Conservation (phyloP, 2,329 filamentous ascomycete species). For the Arthrobotrys sphaeroides region DNA sequence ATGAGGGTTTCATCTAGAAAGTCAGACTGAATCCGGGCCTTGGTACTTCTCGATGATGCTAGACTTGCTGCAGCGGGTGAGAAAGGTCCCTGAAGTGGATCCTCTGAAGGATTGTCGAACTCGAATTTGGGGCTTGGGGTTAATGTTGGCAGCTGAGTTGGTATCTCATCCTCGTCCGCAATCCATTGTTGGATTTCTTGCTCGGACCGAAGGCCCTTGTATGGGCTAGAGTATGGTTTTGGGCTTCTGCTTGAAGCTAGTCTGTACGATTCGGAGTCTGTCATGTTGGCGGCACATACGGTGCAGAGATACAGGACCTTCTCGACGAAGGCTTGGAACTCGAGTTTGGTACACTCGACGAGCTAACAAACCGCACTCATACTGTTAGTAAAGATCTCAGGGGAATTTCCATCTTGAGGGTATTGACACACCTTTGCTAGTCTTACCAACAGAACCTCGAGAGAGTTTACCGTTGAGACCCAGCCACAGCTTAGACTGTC, state of each 20-base stretch:
- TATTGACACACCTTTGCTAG: slow-evolving; percentile 32
- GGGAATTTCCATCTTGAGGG: neutral
- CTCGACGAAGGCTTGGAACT: slow-evolving; percentile 34
- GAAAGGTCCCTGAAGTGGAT: neutral
- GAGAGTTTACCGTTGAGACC: slow-evolving; percentile 37
- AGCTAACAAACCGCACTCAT: slow-evolving; percentile 18
- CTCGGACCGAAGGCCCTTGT: neutral
- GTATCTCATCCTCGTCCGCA: slow-evolving; percentile 44
- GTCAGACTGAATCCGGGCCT: slow-evolving; percentile 30
- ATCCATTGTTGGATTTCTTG: slow-evolving; percentile 22
- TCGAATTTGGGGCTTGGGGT: slow-evolving; percentile 8
- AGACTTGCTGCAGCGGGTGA: slow-evolving; percentile 27
- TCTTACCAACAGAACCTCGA: slow-evolving; percentile 21
- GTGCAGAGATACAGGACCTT: slow-evolving; percentile 31
- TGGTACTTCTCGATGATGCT: slow-evolving; percentile 26
- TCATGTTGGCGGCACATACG: slow-evolving; percentile 43
- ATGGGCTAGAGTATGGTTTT: slow-evolving; percentile 1
- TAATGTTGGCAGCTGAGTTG: slow-evolving; percentile 12
- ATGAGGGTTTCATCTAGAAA: slow-evolving; percentile 28
- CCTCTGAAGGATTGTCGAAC: neutral
- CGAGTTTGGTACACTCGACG: slow-evolving; percentile 35
- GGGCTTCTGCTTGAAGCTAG: slow-evolving; percentile 12
- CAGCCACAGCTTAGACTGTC: slow-evolving; percentile 47
- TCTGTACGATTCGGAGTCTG: slow-evolving; percentile 27
- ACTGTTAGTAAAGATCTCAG: neutral